phyloP scores from a whole-genome alignment of 106 monocot species.

The Platanthera guangdongensis region DNA sequence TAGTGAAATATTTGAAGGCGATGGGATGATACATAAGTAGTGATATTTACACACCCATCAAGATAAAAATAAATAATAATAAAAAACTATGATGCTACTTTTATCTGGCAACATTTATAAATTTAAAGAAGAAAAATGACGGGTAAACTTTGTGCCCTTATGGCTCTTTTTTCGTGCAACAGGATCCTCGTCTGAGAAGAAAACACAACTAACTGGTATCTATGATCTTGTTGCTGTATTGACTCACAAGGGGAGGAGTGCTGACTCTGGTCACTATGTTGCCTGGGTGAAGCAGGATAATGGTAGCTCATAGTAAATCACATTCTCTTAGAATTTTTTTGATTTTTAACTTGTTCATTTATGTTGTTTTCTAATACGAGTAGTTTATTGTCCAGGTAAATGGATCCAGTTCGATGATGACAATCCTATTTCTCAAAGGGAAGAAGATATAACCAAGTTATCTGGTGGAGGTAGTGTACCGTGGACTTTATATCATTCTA shows the following conservation, averaged over 20 bases:
- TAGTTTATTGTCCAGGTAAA: constrained; percentile 43
- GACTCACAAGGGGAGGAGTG: constrained; percentile 94
- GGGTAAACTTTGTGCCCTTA: too few species aligned
- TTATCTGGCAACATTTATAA: too few species aligned
- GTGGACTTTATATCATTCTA: not conserved
- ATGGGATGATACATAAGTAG: too few species aligned
- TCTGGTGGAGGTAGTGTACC: constrained; percentile 81
- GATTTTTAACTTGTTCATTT: not conserved
- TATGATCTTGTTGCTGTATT: constrained; percentile 94
- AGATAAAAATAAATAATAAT: too few species aligned
- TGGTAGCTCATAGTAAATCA: constrained; percentile 28
- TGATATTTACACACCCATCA: too few species aligned
- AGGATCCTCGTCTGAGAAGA: constrained; percentile 27
- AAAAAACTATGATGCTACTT: too few species aligned
- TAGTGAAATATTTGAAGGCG: too few species aligned
- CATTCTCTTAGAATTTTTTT: not conserved
- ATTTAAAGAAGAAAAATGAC: too few species aligned
- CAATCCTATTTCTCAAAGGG: constrained; percentile 72
- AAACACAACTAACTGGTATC: constrained; percentile 69
- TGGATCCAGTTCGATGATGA: constrained; percentile 93
- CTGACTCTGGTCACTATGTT: constrained; percentile 97
- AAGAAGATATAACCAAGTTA: constrained; percentile 87
- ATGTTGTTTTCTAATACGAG: not conserved
- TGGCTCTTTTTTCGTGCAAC: not conserved
- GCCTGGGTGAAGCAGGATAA: constrained; percentile 96